Percentiles rank a stretch among this genome's conserved stretches.
Conservation (phyloP, 106 monocot genomes). For the Allium cepa region DNA sequence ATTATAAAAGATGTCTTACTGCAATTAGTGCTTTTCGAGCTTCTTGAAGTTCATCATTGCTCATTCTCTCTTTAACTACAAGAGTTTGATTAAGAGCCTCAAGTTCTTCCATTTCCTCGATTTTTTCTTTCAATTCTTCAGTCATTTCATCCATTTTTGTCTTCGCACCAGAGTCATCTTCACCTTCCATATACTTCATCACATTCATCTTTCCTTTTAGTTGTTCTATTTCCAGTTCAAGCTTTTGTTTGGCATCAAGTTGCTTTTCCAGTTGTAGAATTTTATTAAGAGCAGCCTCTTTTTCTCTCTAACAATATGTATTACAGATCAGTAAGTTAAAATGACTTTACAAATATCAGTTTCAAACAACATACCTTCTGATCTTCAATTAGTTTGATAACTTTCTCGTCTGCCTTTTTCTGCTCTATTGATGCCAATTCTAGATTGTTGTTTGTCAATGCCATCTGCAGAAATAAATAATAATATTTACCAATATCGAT, state of each 20-base stretch:
- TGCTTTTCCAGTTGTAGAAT: slow-evolving; percentile 52
- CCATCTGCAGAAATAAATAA: slow-evolving; percentile 22
- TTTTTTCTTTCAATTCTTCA: slow-evolving; percentile 54
- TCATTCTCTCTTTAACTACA: slow-evolving; percentile 40
- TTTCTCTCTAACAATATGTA: slow-evolving; percentile 37
- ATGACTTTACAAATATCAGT: not conserved
- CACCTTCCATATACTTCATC: slow-evolving; percentile 55
- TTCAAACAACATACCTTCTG: slow-evolving; percentile 40
- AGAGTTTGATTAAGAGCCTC: slow-evolving; percentile 50
- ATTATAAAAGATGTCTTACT: slow-evolving; percentile 12
- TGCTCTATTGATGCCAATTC: slow-evolving; percentile 47
- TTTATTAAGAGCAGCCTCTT: slow-evolving; percentile 48
- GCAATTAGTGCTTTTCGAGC: slow-evolving; percentile 56
- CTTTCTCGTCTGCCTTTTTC: slow-evolving; percentile 45
- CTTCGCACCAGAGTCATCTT: slow-evolving; percentile 37
- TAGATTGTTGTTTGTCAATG: slow-evolving; percentile 38
- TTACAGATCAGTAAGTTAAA: not conserved
- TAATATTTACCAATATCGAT: slow-evolving; percentile 12
- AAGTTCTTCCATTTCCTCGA: slow-evolving; percentile 60
- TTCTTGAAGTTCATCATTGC: slow-evolving; percentile 69
- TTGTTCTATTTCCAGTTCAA: slow-evolving; percentile 68
- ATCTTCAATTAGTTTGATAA: slow-evolving; percentile 47
- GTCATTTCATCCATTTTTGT: slow-evolving; percentile 51
- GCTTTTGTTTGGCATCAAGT: slow-evolving; percentile 57
- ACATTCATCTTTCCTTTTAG: slow-evolving; percentile 49